Percentiles rank a stretch among this genome's conserved stretches.
These are phyloP conservation scores for Ganoderma meredithae DNA, from an alignment of 1,284 basidiomycete species.

Conservation along the genomic window DNA sequence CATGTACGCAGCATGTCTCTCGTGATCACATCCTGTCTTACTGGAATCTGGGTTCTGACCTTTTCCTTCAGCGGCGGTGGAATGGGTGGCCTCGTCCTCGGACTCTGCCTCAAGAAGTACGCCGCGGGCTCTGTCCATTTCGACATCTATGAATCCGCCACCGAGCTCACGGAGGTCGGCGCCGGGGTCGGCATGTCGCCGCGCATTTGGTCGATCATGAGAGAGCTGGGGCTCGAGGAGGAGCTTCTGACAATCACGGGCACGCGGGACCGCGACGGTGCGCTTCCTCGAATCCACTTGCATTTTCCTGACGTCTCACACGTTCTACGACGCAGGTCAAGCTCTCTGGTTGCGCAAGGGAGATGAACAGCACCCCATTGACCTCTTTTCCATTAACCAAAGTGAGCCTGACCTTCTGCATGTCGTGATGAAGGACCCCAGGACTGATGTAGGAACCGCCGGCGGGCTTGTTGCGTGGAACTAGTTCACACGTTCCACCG, in stretches of 20 bases:
- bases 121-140: slow-evolving; percentile 45
- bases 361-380: background rate
- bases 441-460: too few species aligned
- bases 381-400: background rate
- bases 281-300: background rate
- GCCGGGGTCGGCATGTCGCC: slow-evolving; percentile 47
- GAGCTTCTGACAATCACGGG: slow-evolving; percentile 22
- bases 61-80: slow-evolving; percentile 46
- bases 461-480: too few species aligned
- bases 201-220: slow-evolving; percentile 34
- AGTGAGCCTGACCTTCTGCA: background rate
- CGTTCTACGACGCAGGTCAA: too few species aligned
- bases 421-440: too few species aligned
- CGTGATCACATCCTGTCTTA: too few species aligned
- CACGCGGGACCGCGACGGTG: background rate
- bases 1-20: background rate
- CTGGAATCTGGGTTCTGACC: background rate
- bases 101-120: slow-evolving; percentile 44
- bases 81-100: slow-evolving; percentile 46
- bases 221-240: slow-evolving; percentile 35
- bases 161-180: slow-evolving; percentile 48
- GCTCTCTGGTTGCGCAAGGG: background rate
- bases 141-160: slow-evolving; percentile 50
- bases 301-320: too few species aligned
- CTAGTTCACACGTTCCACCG: slow-evolving; percentile 13